Base-by-base conservation (phyloP, 169 alveolate genomes). In the Cryptosporidium xiaoi region DNA sequence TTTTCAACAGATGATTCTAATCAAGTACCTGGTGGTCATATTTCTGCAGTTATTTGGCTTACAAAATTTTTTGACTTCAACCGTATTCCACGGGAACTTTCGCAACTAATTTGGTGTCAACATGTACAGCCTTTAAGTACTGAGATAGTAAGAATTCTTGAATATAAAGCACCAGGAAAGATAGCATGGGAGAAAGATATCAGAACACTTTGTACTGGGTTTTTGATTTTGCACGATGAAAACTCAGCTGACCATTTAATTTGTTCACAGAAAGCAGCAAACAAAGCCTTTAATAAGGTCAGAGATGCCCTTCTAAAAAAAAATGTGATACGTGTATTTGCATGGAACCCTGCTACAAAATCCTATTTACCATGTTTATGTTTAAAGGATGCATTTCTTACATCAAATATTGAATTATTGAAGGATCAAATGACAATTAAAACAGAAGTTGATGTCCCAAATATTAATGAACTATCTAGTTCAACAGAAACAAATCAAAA, bases 141-240 rank as follows among this genome's bases (percentile, higher is more conserved):
- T 20, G 87, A 77, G 8, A 77, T 77, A 46, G 69, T 77, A 24
- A 56, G 87, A 20, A 77, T 77, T 58, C 44, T 77, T 44, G 71
- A 77, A 77, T 18, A 60, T 18, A 77, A 77, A 60, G 87, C 87
- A 34, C 87, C 87, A 4, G 71, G 87, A 36, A 77, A 77, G 51
- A 77, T 77, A 12, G 87, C 87, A 8, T 77, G 87, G 87, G 87
- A 77, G 44, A 77, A 62, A 24, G 87, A 77, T 77, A 77, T 77
- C 18, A 34, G 87, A 20, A 27, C 87, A 40, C 64, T 77, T 6
- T 77, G 87, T 36, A 48, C 71, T 31, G 87, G 87, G 12, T 77
- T 77, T 62, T 3, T 77, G 36, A 77, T 77, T 34, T 20, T 77
- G 16, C 87, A 77, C 40, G 85, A 62, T 62, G 87, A 77, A 44